Evolutionary conservation across 2,329 filamentous ascomycete species (phyloP), one percentile per base, ranked within the genome.

Genomic region (Pseudogymnoascus sp.): DNA sequence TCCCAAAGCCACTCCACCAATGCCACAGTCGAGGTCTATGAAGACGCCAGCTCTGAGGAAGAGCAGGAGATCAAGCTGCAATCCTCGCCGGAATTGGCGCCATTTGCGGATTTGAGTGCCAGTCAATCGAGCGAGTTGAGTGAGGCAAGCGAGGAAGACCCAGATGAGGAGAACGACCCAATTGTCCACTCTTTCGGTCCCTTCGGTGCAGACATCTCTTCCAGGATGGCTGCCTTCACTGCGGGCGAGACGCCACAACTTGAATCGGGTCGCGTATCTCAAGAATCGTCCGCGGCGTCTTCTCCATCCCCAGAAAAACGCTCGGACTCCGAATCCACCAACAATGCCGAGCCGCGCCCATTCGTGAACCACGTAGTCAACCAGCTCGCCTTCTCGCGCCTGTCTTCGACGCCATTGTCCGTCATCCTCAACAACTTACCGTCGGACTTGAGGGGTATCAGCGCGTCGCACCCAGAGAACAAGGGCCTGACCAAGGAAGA

Each of bases 101-200:
- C 55, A 15, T 59, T 59, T n/a, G 55, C 36, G 12, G 62, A 59
- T 12, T 59, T 65, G 33, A 55, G 39, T 37, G 64, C 65, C 13
- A 70, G 67, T 62, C 68, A 68, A 58, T 81, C 79, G 6, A 86
- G 82, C 70, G 83, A 85, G 60, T 74, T 82, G 27, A 83, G 80
- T 65, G 80, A 82, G 31, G 75, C 75, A 27, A 78, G 76, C 10
- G 76, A 92, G 15, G 84, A 88, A 60, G 86, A 96, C 65, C 87
- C 89, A 0, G 88, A 93, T 68, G 92, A 97, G 77, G 93, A 97
- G 75, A 97, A 97, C 66, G 94, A 97, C 68, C 92, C 92, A 2
- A 86, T 96, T 61, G 80, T 97, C 15, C 90, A 94, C 74, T 96
- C 92, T 0, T 97, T 97, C 67, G 92, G 92, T 13, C 91, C 92